These are phyloP conservation scores for Guyanaporus albipodus DNA, from an alignment of 768 basidiomycete species.

Conservation along the genomic window DNA sequence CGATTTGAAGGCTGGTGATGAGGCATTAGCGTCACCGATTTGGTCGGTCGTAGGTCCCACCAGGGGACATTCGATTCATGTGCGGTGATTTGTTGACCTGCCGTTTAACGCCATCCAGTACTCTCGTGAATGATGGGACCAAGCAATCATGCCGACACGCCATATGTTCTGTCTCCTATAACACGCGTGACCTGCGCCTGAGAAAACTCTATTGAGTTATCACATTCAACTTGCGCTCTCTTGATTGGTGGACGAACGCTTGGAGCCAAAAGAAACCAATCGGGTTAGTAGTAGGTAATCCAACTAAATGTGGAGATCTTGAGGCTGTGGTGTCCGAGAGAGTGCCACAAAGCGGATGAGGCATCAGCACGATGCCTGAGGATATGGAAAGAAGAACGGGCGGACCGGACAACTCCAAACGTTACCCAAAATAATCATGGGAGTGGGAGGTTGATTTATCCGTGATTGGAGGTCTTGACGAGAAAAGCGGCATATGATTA, in stretches of 20 bases:
- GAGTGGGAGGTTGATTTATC: background rate
- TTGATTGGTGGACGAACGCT: slow-evolving; percentile 5
- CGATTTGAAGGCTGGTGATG: background rate
- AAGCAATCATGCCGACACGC: background rate
- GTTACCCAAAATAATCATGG: background rate
- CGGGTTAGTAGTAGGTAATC: slow-evolving; percentile 1
- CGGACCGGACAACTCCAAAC: background rate
- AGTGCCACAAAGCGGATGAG: slow-evolving; percentile 28
- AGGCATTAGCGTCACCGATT: background rate
- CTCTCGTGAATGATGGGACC: too few relatives aligned
- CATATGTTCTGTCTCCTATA: background rate
- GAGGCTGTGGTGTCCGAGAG: slow-evolving; percentile 29
- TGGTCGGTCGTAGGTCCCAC: background rate
- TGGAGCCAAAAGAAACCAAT: slow-evolving; percentile 1
- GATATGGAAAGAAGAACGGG: slow-evolving; percentile 7
- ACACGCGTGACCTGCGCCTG: background rate
- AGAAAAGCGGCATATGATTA: slow-evolving; percentile 9
- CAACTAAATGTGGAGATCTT: slow-evolving; percentile 4
- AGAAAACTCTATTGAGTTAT: slow-evolving; percentile 7
- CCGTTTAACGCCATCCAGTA: too few relatives aligned
- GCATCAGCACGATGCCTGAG: slow-evolving; percentile 20
- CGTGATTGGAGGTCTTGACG: slow-evolving; percentile 4
- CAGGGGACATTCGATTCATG: background rate
- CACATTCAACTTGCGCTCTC: background rate
- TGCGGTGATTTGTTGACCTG: background rate